A percentile compares a stretch with the other conserved stretches of the same genome.
Conservation (phyloP, 2,329 filamentous ascomycete species). For the Teratosphaeria viscida region DNA sequence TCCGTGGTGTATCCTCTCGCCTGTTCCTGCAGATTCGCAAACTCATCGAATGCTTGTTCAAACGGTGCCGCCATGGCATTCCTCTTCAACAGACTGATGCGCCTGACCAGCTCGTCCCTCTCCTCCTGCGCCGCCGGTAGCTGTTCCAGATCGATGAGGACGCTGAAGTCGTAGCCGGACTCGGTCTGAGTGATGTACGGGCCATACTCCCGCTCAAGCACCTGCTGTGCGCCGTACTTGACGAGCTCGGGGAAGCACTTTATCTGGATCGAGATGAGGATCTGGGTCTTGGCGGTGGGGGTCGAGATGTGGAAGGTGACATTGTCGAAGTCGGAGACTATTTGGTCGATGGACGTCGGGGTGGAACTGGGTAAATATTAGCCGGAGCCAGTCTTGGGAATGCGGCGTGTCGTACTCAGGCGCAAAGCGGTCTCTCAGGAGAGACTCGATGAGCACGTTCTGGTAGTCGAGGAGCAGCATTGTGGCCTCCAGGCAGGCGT, state of each 20-base stretch:
- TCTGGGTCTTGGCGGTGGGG: conserved; percentile 84
- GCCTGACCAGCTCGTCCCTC: conserved; percentile 73
- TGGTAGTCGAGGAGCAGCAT: conserved; percentile 98
- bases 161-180: conserved; percentile 89
- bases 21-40: conserved; percentile 75
- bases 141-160: conserved; percentile 78
- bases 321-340: conserved; percentile 97
- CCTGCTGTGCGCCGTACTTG: conserved; percentile 81
- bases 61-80: conserved; percentile 99
- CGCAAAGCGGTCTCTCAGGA: conserved; percentile 85
- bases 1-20: conserved; percentile 89
- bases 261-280: conserved; percentile 87
- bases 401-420: conserved; percentile 12
- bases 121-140: conserved; percentile 77
- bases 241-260: conserved; percentile 90
- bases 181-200: conserved; percentile 81
- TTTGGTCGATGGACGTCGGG: conserved; percentile 87
- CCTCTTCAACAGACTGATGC: conserved; percentile 86
- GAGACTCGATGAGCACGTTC: conserved; percentile 93
- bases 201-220: conserved; percentile 90
- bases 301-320: conserved; percentile 98
- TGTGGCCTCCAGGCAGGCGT: conserved; percentile 1
- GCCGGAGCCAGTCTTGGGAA: conserved; percentile 14
- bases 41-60: conserved; percentile 90
- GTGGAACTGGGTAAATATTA: conserved; percentile 51